Base-by-base conservation (phyloP, 352 stramenopile species). In the Globisporangium barbulae region DNA sequence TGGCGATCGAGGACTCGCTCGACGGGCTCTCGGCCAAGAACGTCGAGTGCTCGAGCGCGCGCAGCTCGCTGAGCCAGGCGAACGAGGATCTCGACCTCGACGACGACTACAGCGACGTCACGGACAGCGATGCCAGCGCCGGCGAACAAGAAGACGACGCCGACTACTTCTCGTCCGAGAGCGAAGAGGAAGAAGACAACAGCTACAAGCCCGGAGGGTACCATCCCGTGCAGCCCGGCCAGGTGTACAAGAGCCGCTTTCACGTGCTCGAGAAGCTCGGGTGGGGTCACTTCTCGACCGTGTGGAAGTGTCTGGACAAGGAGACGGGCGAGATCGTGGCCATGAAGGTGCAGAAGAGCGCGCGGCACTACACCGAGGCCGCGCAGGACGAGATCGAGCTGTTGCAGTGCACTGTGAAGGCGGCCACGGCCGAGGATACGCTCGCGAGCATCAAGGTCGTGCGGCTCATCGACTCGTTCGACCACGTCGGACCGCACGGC, bases 251-350 rank as follows among this genome's bases (percentile, higher is more conserved):
- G 55, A 71, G 72, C 8, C 80, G 97, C 65, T 99, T 99, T 68
- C 81, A 97, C 31, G 94, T 99, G 61, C 82, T 99, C 42, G 94
- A 98, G 71, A 99, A 99, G 76, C 88, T 99, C 39, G 98, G 98
- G 22, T 99, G 98, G 98, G 98, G 98, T 30, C 98, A 99, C 73
- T 99, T 99, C 75, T 99, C 97, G 44, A 99, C 98, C 5, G 98
- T 99, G 21, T 99, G 97, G 98, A 98, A 99, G 78, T 98, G 97
- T 56, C 87, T 90, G 60, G 97, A 99, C 79, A 75, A 73, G 42
- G 47, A 78, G 17, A 91, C 74, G n/a, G 76, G 70, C 13, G 62
- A 71, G n/a, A 87, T 97, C 63, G 96, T 98, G n/a, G 97, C 97
- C 8, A 88, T 95, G 78, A 98, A 99, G 69, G 91, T 99, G 49